Evolutionary conservation across 768 basidiomycete species (phyloP), one percentile per base, ranked within the genome.

Genomic region (Boletus rubescentipes): DNA sequence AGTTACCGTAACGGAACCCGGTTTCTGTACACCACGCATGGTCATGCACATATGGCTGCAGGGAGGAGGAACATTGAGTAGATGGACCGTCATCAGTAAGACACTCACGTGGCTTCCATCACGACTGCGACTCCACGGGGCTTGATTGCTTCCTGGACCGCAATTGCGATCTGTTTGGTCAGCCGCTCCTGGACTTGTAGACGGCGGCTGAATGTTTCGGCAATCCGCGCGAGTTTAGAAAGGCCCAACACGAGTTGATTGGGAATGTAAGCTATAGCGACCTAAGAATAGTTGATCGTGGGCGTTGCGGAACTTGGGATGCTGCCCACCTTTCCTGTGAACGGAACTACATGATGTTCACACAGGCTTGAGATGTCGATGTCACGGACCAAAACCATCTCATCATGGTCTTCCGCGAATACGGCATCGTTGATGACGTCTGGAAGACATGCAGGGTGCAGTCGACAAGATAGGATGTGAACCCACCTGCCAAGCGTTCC

Each of bases 1-100:
- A 7, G 97, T 99, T 41, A 94, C 89, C 1, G 97, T 99, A 21
- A 90, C 84, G 8, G 96, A 81, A 23, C 97, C 97, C 3, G 96
- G 96, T 73, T 99, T 99, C 74, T 99, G 97, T 9, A 99, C 97
- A 49, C 97, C 97, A 58, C 97, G 89, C 96, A 98, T 98, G 4
- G 96, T 94, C 97, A 99, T 99, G 68, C 96, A 98, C 72, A 98
- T 81, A 73, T 98, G 96, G 21, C 93, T 95, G 65, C 6, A 34
- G 42, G 45, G 54, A 49, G 35, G 26, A 20, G 53, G 51, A 53
- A 36, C 30, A 49, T n/a, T 49, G 37, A 61, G 62, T 49, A 14
- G 42, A 51, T 35, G 51, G 49, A 47, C 35, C 31, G 16, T 11
- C n/a, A 53, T 41, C n/a, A 47, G 55, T 11, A 48, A 46, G 38